Conservation (phyloP, 2,329 filamentous ascomycete genomes). For the Curvularia sp. region DNA sequence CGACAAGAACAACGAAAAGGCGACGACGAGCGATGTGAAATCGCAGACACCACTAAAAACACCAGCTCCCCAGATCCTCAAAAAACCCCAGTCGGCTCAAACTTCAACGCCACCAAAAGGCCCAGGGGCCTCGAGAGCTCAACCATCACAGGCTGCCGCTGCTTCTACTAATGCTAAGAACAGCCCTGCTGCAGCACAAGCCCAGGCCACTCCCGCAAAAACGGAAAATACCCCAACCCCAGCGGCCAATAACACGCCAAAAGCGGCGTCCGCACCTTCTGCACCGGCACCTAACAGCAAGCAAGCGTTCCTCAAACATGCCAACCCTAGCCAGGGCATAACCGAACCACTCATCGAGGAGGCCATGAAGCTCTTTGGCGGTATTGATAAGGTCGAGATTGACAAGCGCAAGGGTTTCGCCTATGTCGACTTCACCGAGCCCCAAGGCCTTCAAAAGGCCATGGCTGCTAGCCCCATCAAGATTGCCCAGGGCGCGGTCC, state of each 20-base stretch:
- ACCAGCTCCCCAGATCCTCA: slow-evolving; percentile 48
- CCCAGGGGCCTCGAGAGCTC: slow-evolving; percentile 37
- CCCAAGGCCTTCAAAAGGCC: slow-evolving; percentile 75
- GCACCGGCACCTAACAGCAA: slow-evolving; percentile 50
- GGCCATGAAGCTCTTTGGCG: slow-evolving; percentile 75
- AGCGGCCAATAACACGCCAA: slow-evolving; percentile 8
- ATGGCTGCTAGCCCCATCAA: slow-evolving; percentile 80
- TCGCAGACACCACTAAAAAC: slow-evolving; percentile 35
- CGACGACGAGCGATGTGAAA: slow-evolving; percentile 32
- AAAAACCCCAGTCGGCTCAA: slow-evolving; percentile 46
- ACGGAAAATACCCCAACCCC: slow-evolving; percentile 22
- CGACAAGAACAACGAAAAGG: slow-evolving; percentile 44
- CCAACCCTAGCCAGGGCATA: slow-evolving; percentile 87
- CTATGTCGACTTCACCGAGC: slow-evolving; percentile 85
- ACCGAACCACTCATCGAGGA: slow-evolving; percentile 80
- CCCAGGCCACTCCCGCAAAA: slow-evolving; percentile 26
- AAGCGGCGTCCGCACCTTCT: slow-evolving; percentile 25
- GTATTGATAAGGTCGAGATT: slow-evolving; percentile 82
- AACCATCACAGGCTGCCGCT: slow-evolving; percentile 40
- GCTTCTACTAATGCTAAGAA: slow-evolving; percentile 25
- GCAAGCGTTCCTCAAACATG: slow-evolving; percentile 64
- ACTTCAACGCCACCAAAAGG: slow-evolving; percentile 39
- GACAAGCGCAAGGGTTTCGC: slow-evolving; percentile 95
- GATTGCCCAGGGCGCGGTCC: slow-evolving; percentile 84
- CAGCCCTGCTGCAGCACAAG: slow-evolving; percentile 23